Base-by-base conservation (phyloP, 352 stramenopile genomes). In the Plasmopara halstedii region DNA sequence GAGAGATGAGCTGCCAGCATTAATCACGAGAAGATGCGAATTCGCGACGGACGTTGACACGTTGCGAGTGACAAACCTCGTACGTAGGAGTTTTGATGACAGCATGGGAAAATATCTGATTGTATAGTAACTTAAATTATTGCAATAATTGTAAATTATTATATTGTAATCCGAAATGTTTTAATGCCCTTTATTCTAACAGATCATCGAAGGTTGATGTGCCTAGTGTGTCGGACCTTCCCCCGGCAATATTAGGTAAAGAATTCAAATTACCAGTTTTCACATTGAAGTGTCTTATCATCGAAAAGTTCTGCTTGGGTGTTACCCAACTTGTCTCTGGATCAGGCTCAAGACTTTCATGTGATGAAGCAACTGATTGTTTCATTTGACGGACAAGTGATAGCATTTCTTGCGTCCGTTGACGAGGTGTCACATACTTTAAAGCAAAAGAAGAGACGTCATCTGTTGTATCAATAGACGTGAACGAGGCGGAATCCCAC, bases 1-100 rank as follows among this genome's bases (percentile, higher is more conserved):
- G 59, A 93, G 70, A 50, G 79, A 82, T 10, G 82, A 93, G 42
- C 66, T 85, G 38, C 82, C 82, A 19, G 76, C 70, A 60, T 90
- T 93, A 53, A 90, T 62, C 42, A 89, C 76, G 11, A 88, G 62
- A 38, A 88, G 56, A 13, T 63, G 62, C 42, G 62, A 62, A 33
- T 54, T 42, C 11, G 33, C 25, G 29, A 53, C 41, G 29, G 63
- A 54, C 17, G 36, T 42, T 2, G 60, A 67, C n/a, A 69, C 56
- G 31, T 48, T 52, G 32, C 68, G 63, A n/a, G 44, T 53, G 11
- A 6, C 25, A 11, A 29, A 10, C 1, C 25, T 29, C 7, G 25
- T 2, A 29, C 25, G 25, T 29, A 10, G 25, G 1, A 29, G 25
- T 6, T 10, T 6, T 11, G 11, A 29, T 11, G 6, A 29, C 25